Evolutionary conservation across 345 rosid species (phyloP).

Genomic region (Clausena lansium): DNA sequence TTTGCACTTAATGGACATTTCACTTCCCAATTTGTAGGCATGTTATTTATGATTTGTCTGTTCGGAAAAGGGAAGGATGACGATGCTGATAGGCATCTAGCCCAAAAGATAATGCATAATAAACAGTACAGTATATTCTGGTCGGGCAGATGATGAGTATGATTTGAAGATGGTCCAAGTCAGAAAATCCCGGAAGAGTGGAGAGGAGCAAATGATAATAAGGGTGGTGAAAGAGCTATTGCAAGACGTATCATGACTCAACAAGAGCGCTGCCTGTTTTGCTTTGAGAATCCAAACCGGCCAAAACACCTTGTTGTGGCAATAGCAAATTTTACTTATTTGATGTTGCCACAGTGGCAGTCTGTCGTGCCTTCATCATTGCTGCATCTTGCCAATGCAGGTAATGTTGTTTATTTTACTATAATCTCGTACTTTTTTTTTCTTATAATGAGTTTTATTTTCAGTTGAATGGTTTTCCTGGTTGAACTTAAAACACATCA

Average conservation of each 20-base stretch:
- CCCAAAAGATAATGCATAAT: constrained; percentile 67
- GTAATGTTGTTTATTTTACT: constrained; percentile 24
- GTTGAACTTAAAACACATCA: not conserved
- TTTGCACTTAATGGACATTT: not conserved
- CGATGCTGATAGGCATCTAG: constrained; percentile 73
- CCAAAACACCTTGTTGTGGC: constrained; percentile 86
- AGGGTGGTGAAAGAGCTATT: constrained; percentile 40
- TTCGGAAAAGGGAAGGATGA: constrained; percentile 44
- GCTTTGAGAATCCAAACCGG: constrained; percentile 87
- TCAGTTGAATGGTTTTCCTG: not conserved
- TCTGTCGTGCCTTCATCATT: constrained; percentile 80
- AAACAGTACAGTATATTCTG: constrained; percentile 61
- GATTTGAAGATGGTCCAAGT: constrained; percentile 80
- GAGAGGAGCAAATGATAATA: constrained; percentile 32
- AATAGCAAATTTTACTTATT: constrained; percentile 84
- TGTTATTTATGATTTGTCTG: constrained; percentile 41
- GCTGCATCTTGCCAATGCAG: constrained; percentile 87
- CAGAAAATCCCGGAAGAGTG: constrained; percentile 52
- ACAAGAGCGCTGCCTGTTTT: constrained; percentile 88
- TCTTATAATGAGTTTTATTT: not conserved
- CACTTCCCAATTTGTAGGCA: constrained; percentile 23
- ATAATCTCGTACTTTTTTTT: too few species aligned
- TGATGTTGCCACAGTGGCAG: constrained; percentile 79
- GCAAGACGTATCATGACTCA: constrained; percentile 69
- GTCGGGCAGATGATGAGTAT: constrained; percentile 87